phyloP scores from a whole-genome alignment of 1,139 yeast genomes.

The Saccharomycopsis hybrid region DNA sequence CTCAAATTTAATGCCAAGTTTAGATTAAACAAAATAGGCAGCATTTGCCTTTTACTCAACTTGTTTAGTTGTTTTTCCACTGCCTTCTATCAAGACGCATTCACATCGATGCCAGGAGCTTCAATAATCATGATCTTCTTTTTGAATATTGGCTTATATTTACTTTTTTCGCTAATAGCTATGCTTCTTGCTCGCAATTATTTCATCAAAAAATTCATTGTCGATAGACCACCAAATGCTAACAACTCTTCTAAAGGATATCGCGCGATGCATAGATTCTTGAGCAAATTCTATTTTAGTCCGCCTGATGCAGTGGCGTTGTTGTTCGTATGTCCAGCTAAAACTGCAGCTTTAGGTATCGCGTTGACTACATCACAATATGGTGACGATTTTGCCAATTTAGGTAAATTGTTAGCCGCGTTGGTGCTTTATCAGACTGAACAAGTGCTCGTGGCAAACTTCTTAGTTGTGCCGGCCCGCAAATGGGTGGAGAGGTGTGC shows the following conservation, averaged over 20 bases:
- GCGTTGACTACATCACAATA: conserved; percentile 76
- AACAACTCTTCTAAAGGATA: conserved; percentile 7
- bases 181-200: conserved; percentile 56
- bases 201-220: conserved; percentile 40
- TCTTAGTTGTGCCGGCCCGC: conserved; percentile 57
- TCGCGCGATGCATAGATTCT: conserved; percentile 30
- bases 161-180: conserved; percentile 57
- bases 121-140: conserved; percentile 72
- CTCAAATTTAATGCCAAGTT: conserved; percentile 49
- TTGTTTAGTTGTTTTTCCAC: conserved; percentile 87
- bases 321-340: conserved; percentile 87
- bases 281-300: conserved; percentile 65
- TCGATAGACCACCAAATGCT: conserved; percentile 36
- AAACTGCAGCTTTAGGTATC: conserved; percentile 88
- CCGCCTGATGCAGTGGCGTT: conserved; percentile 70
- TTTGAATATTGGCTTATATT: conserved; percentile 71
- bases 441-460: conserved; percentile 73
- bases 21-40: conserved; percentile 63
- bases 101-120: conserved; percentile 59
- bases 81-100: conserved; percentile 78
- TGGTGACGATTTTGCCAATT: conserved; percentile 50
- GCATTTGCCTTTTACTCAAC: conserved; percentile 68
- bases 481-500: conserved; percentile 52
- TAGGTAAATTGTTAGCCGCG: conserved; percentile 74
- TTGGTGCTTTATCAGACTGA: conserved; percentile 80